Evolutionary conservation across 163 green algal genomes (phyloP).

Genomic region (Scenedesmus sp.): DNA sequence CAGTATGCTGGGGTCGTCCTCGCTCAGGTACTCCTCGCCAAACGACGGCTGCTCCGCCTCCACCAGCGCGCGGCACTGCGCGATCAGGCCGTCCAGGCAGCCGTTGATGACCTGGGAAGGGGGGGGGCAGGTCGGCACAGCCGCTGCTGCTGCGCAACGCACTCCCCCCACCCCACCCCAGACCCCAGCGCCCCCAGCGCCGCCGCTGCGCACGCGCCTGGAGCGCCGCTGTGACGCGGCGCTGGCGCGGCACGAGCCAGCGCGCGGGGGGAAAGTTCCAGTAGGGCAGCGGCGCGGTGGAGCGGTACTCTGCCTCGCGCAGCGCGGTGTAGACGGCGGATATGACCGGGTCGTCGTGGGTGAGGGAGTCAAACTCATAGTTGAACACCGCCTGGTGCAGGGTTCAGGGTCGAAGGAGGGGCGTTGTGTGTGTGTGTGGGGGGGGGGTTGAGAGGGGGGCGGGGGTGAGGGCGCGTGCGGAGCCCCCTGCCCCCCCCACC

Average conservation of each 20-base stretch:
- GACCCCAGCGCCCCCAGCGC: not conserved
- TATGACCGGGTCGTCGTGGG: conserved; percentile 91
- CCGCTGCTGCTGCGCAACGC: not conserved
- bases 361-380: conserved; percentile 96
- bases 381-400: conserved; percentile 91
- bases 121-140: no score
- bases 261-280: conserved; percentile 79
- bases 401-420: no score
- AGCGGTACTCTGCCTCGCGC: conserved; percentile 94
- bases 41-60: conserved; percentile 86
- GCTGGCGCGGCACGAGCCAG: conserved; percentile 71
- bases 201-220: conserved; percentile 4
- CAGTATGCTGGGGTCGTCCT: conserved; percentile 91
- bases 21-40: conserved; percentile 91
- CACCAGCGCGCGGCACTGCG: conserved; percentile 85
- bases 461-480: no score
- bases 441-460: no score
- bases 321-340: conserved; percentile 94
- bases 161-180: not conserved
- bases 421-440: no score
- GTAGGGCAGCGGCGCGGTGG: conserved; percentile 88
- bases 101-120: conserved; percentile 73
- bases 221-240: conserved; percentile 70
- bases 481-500: no score
- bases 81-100: conserved; percentile 84